Percentiles rank a stretch among this genome's conserved stretches.
Conservation (phyloP, 78 protist species). For the Dictyostelium brefeldianum region DNA sequence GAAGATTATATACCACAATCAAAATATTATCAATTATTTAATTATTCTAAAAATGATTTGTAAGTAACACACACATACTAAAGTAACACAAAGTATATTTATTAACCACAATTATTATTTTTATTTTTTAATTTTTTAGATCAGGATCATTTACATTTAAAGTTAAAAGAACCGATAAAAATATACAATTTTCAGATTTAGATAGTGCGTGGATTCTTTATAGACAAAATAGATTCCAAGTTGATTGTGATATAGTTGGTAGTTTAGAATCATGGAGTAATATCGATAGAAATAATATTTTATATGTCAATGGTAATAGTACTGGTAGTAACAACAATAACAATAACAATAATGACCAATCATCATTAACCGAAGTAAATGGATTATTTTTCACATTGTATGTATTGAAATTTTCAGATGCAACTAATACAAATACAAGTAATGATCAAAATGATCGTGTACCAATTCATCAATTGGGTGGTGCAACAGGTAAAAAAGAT, state of each 20-base stretch:
- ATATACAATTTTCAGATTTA: conserved; percentile 70
- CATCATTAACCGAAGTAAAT: conserved; percentile 11
- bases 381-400: conserved; percentile 58
- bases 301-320: conserved; percentile 32
- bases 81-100: neutral
- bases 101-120: neutral
- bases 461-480: conserved; percentile 69
- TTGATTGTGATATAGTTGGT: conserved; percentile 66
- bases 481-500: conserved; percentile 60
- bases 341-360: neutral
- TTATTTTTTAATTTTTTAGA: conserved; percentile 16
- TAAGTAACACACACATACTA: neutral
- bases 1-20: conserved; percentile 42
- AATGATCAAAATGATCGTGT: conserved; percentile 65
- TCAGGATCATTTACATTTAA: conserved; percentile 46
- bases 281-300: conserved; percentile 34
- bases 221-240: conserved; percentile 80
- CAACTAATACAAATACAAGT: neutral
- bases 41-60: conserved; percentile 41
- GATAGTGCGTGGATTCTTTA: conserved; percentile 82
- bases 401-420: conserved; percentile 49
- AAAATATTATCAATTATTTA: conserved; percentile 1
- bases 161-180: conserved; percentile 79
- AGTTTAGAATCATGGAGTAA: conserved; percentile 59
- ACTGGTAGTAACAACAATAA: neutral